Evolutionary conservation across 805 yeast species (phyloP), one percentile per base, ranked within the genome.

Genomic region (Myxozyma lipomycoides): DNA sequence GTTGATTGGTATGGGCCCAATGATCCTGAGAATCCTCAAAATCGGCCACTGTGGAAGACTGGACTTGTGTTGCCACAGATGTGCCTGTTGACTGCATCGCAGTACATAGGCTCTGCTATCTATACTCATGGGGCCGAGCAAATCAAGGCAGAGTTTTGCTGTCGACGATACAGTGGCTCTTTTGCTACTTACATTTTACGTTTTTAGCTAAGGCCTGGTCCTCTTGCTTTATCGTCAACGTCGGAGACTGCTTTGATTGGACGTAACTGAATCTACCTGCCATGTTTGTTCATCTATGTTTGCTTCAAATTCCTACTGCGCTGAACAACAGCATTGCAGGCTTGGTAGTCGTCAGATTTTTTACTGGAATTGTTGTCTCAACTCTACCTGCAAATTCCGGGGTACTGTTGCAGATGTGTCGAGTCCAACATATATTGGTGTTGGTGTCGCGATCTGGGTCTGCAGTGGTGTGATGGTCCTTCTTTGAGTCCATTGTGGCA

Each of bases 351-450:
- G 62, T 78, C 45, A 68, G 84, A 45, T 74, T 81, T 50, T 55
- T 81, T n/a, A 69, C 75, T 18, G 86, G 86, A 2, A 56, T 81
- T 25, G 72, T 78, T 49, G 77, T 82, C 7, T 73, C 82, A 2
- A 84, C 85, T 1, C 71, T 79, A 15, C 61, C 80, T 45, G 74
- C 82, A 0, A 78, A 80, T 22, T 84, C 83, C 43, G 83, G 79
- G 84, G 82, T 6, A 68, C 79, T 4, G 63, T 79, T 39, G 76
- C 77, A 22, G 84, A 80, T 62, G 62, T 79, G 38, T 63, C 73
- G 10, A 39, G 62, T 3, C 65, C 69, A 6, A 68, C 76, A 2
- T 66, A 67, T 51, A 64, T 75, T 28, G 80, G 84, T 1, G 56
- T 73, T 21, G 75, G 75, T 1, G 64, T 81, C 43, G 78, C 76